Evolutionary conservation across 495 filamentous ascomycete species (phyloP), one percentile per base, ranked within the genome.

Genomic region (Hypoxylon fuscum): DNA sequence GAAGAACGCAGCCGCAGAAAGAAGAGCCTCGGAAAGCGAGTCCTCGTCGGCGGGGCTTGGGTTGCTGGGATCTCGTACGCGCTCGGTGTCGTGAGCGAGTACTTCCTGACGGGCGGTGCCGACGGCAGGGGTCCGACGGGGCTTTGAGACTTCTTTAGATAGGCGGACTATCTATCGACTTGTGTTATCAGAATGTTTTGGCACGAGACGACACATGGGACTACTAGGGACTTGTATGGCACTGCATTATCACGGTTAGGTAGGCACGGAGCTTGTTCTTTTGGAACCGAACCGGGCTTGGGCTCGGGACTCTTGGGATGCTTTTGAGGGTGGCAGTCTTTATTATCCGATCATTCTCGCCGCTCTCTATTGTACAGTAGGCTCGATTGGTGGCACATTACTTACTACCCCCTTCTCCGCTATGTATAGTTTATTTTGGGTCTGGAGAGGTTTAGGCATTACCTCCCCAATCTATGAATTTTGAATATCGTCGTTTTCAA

Each of bases 71-170:
- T 83, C 17, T 85, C 83, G 21, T 93, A 92, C 74, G 84, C 84
- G 2, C 67, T 91, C 35, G 89, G 88, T 2, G 88, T 88, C n/a
- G 80, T 87, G 11, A 74, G 76, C 4, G 88, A 93, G 66, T 87
- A 83, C 53, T 87, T 91, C 68, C 78, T 76, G 44, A 87, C 82
- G 2, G 85, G 86, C 0, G 85, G 85, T 0, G 8, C 43, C 1
- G 83, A 86, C 52, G 85, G 85, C 2, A 72, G 58, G 52, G 84
- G 83, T 0, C 76, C 81, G 3, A 81, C 81, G 43, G 83, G 77
- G 1, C 81, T 88, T 45, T 81, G 57, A 73, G 43, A 9, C 15
- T 27, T 8, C 3, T 11, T 49, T 20, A 17, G 46, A 7, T 7
- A 15, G 27, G 38, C 22, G 14, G n/a, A n/a, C n/a, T n/a, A n/a